phyloP scores from a whole-genome alignment of 495 filamentous ascomycete genomes.

The Evernia prunastri region DNA sequence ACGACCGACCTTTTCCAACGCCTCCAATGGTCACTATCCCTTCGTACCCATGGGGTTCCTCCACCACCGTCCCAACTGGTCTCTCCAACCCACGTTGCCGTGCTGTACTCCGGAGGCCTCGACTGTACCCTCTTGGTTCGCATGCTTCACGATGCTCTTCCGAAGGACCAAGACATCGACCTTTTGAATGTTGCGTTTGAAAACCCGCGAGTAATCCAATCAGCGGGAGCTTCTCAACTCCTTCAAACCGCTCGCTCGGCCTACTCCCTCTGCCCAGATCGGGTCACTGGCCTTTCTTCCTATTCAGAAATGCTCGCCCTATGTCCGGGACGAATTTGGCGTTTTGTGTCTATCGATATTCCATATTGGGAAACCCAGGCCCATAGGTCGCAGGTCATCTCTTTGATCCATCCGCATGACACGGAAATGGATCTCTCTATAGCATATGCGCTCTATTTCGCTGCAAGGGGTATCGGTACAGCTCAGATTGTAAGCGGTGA shows the following conservation, averaged over 20 bases:
- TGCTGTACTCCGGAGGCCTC: slow-evolving; percentile 90
- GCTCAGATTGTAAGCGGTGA: slow-evolving; percentile 25
- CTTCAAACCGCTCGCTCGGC: slow-evolving; percentile 30
- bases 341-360: slow-evolving; percentile 77
- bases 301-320: slow-evolving; percentile 62
- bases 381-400: slow-evolving; percentile 62
- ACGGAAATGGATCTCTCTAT: slow-evolving; percentile 99
- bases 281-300: slow-evolving; percentile 73
- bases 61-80: slow-evolving; percentile 31
- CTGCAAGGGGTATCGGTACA: slow-evolving; percentile 66
- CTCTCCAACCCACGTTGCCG: slow-evolving; percentile 44
- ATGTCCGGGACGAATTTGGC: slow-evolving; percentile 70
- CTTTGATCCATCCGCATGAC: slow-evolving; percentile 83
- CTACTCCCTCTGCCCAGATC: slow-evolving; percentile 85
- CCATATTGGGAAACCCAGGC: slow-evolving; percentile 66
- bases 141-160: slow-evolving; percentile 72
- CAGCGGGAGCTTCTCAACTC: slow-evolving; percentile 32
- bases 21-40: slow-evolving; percentile 56
- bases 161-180: slow-evolving; percentile 62
- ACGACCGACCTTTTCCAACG: slow-evolving; percentile 50
- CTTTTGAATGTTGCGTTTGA: slow-evolving; percentile 96
- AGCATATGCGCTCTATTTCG: slow-evolving; percentile 85
- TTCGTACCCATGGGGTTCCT: slow-evolving; percentile 64
- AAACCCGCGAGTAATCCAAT: slow-evolving; percentile 67
- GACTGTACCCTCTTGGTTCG: slow-evolving; percentile 88